Base-by-base conservation (phyloP, 2,329 filamentous ascomycete genomes). In the Coleophoma crateriformis region DNA sequence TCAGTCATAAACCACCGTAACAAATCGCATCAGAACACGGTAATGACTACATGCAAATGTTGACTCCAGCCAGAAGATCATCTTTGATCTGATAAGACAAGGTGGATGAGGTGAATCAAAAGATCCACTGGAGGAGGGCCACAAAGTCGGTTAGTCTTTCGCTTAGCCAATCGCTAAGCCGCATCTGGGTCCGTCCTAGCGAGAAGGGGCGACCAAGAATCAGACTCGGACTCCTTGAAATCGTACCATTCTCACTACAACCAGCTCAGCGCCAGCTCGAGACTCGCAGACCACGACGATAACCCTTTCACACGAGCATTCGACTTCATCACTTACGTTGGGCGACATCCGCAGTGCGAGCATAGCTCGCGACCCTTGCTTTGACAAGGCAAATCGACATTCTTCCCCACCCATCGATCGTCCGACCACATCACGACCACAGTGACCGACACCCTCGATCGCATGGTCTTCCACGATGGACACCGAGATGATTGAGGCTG, bases 401-500 rank as follows among this genome's bases (percentile, higher is more conserved):
- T 27, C 8, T 27, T 27, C 32, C 34, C 49, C 42, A 47, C 40
- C 47, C 39, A 27, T 27, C 27, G 27, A 27, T 27, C 27, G 27
- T 39, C 33, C 22, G 38, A 46, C 46, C 20, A 47, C 45, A 33
- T 47, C 37, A 50, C 46, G 27, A 50, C 46, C 20, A 10, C 27
- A 27, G 27, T 27, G 27, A 27, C 6, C 27, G 27, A 27, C 27
- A 27, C 38, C 45, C 45, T 59, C 48, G 57, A 53, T 56, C 58
- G 53, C 54, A 64, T 63, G 57, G 42, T 44, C 47, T 51, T 35
- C 47, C 47, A 53, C 37, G 43, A 64, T 64, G 62, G 61, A 59
- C 47, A 51, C 53, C 48, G 58, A 58, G 51, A 51, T 55, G 40
- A 57, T 57, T 27, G 48, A 43, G 53, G 58, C 55, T 46, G 53